Evolutionary conservation across 306 rosid species (phyloP).

Genomic region (Dryas drummondii): DNA sequence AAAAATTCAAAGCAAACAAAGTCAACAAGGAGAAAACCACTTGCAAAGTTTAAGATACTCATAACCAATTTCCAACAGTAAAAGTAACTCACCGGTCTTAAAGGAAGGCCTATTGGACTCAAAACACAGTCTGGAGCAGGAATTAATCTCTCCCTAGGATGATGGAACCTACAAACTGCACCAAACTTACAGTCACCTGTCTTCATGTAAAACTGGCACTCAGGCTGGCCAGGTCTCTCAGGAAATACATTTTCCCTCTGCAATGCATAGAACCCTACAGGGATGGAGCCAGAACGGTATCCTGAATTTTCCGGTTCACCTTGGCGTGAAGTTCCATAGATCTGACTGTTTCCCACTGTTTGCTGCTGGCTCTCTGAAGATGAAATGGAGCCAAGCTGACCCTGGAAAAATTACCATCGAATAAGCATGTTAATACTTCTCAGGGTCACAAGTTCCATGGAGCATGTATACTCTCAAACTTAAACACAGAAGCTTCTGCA

Average conservation of each 20-base stretch:
- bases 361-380: constrained; percentile 75
- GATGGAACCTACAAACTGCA: constrained; percentile 94
- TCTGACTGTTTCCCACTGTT: constrained; percentile 59
- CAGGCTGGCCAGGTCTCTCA: constrained; percentile 96
- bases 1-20: too few relatives aligned
- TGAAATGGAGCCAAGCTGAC: constrained; percentile 81
- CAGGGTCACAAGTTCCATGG: constrained; percentile 13
- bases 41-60: neutral
- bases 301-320: constrained; percentile 62
- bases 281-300: constrained; percentile 61
- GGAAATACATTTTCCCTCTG: constrained; percentile 95
- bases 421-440: constrained; percentile 28
- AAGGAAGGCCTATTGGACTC: constrained; percentile 91
- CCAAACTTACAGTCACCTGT: constrained; percentile 98
- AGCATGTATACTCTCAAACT: constrained; percentile 2
- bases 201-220: constrained; percentile 96
- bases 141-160: constrained; percentile 81
- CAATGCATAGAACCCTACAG: constrained; percentile 75
- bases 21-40: too few relatives aligned
- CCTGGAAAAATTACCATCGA: constrained; percentile 53
- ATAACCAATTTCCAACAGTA: neutral
- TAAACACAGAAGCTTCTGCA: neutral
- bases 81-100: constrained; percentile 77
- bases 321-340: constrained; percentile 66
- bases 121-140: constrained; percentile 94